Evolutionary conservation across 495 filamentous ascomycete species (phyloP).

Genomic region (Penicillium desertorum): DNA sequence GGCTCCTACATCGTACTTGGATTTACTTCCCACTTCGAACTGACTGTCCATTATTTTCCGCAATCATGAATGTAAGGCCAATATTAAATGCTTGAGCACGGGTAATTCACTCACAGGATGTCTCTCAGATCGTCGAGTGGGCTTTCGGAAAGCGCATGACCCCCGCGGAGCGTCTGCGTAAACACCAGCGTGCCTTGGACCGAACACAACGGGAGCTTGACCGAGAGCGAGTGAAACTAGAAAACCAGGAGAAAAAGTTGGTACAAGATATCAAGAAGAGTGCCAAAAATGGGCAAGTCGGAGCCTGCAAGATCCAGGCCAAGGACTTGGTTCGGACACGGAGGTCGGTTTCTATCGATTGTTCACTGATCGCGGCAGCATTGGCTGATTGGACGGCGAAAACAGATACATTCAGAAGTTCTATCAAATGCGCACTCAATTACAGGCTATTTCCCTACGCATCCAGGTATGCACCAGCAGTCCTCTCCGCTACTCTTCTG

Average conservation of each 20-base stretch:
- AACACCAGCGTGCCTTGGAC: slow-evolving; percentile 94
- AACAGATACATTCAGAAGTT: slow-evolving; percentile 93
- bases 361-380: neutral
- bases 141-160: slow-evolving; percentile 99
- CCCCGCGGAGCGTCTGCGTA: slow-evolving; percentile 90
- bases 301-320: slow-evolving; percentile 93
- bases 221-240: slow-evolving; percentile 87
- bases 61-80: slow-evolving; percentile 62
- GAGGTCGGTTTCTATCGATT: slow-evolving; percentile 51
- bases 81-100: neutral
- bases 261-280: slow-evolving; percentile 95
- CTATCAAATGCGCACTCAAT: slow-evolving; percentile 93
- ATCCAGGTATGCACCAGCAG: slow-evolving; percentile 68
- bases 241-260: slow-evolving; percentile 97
- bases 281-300: slow-evolving; percentile 95
- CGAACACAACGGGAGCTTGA: slow-evolving; percentile 96
- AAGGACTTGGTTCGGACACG: slow-evolving; percentile 94
- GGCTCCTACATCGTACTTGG: slow-evolving; percentile 3
- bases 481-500: slow-evolving; percentile 1
- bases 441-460: slow-evolving; percentile 91
- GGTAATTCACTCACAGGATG: slow-evolving; percentile 7
- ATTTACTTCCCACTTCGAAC: neutral
- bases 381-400: slow-evolving; percentile 5
- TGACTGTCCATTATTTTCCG: neutral
- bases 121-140: slow-evolving; percentile 85